Percentiles rank a stretch among this genome's conserved stretches.
Conservation (phyloP, 164 flowering plant species). For the Macadamia integrifolia region DNA sequence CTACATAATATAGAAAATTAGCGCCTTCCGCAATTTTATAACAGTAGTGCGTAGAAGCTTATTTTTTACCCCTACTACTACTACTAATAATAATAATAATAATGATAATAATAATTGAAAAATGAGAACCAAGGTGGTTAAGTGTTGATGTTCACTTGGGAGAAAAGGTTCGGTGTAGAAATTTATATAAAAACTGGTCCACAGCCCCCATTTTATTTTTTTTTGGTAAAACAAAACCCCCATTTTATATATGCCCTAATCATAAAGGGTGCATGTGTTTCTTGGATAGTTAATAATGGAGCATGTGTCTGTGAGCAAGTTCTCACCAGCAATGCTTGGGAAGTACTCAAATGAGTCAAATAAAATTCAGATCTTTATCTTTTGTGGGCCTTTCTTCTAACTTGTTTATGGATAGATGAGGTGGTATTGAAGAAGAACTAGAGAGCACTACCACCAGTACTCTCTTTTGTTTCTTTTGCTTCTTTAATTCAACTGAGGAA, state of each 20-base stretch:
- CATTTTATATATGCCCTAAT: constrained; percentile 13
- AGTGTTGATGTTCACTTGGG: neutral
- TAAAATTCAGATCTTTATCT: constrained; percentile 1
- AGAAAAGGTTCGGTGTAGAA: neutral
- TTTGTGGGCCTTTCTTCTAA: constrained; percentile 11
- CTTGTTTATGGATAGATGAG: constrained; percentile 11
- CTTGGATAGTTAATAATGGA: constrained; percentile 27
- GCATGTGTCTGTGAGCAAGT: constrained; percentile 36
- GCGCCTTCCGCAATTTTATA: neutral
- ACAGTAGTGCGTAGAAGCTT: too few relatives aligned
- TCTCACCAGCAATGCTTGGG: constrained; percentile 42
- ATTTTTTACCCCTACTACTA: too few relatives aligned
- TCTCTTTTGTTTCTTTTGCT: constrained; percentile 4
- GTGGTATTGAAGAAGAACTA: constrained; percentile 6
- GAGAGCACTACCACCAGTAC: neutral
- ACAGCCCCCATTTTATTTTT: constrained; percentile 4
- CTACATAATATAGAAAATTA: neutral
- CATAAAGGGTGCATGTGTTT: constrained; percentile 38
- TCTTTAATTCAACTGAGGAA: constrained; percentile 8
- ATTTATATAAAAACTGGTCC: constrained; percentile 6
- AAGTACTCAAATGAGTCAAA: constrained; percentile 30
- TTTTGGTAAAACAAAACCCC: neutral
- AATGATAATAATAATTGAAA: neutral
- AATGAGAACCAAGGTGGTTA: neutral
- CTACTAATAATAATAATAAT: too few relatives aligned